Evolutionary conservation across 139 green algal genomes (phyloP).

Genomic region (Asterochloris sp.): DNA sequence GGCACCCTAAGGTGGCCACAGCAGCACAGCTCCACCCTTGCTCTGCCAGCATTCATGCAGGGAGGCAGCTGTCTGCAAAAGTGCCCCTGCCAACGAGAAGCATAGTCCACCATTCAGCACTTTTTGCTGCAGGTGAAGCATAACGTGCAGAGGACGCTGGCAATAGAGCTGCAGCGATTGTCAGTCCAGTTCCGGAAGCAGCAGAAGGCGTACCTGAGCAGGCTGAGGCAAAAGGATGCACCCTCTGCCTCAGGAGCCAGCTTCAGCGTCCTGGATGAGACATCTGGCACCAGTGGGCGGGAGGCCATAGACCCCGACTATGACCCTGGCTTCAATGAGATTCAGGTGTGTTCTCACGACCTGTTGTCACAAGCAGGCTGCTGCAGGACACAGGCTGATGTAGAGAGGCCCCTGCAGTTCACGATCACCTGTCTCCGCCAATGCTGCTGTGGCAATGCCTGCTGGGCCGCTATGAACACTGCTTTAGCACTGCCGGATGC

Average conservation of each 20-base stretch:
- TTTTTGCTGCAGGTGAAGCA: constrained; percentile 34
- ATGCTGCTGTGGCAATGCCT: neutral
- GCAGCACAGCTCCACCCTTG: too few species aligned
- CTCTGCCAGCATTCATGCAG: neutral
- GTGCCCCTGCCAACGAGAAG: too few species aligned
- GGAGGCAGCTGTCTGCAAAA: neutral
- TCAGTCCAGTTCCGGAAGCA: constrained; percentile 83
- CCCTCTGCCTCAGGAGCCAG: constrained; percentile 35
- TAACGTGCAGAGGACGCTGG: constrained; percentile 80
- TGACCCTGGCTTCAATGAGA: constrained; percentile 80
- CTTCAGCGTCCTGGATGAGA: constrained; percentile 29
- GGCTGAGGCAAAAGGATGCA: constrained; percentile 61
- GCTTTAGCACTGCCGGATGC: too few species aligned
- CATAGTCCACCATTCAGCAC: too few species aligned
- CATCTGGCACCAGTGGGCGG: neutral
- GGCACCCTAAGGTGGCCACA: too few species aligned
- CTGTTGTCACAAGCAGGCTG: neutral
- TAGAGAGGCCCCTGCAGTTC: neutral
- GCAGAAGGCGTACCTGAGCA: constrained; percentile 83
- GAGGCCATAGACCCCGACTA: constrained; percentile 28
- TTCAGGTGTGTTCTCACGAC: constrained; percentile 42
- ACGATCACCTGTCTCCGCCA: neutral
- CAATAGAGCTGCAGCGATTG: constrained; percentile 79
- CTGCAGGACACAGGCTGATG: neutral
- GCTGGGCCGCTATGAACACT: too few species aligned